Base-by-base conservation (phyloP, 2,329 filamentous ascomycete genomes). In the Colletotrichum costaricense region DNA sequence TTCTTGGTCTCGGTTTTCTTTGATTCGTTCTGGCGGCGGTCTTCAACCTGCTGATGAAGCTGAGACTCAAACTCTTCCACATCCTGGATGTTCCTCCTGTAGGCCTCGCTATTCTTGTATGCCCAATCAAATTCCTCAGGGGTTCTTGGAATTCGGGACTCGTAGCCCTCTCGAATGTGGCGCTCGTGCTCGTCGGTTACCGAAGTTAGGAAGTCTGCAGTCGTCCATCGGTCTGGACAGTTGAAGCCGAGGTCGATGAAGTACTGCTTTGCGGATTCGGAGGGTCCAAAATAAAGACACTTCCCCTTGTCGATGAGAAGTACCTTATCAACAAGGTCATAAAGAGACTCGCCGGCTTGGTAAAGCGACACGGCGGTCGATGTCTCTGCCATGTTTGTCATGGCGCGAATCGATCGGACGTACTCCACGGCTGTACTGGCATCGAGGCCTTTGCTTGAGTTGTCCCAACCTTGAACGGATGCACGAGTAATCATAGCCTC, bases 181-280 rank as follows among this genome's bases (percentile, higher is more conserved):
- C 91, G 85, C 72, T 92, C 91, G 67, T 90, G 84, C 2, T 87
- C 84, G 56, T 90, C 89, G 8, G 91, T 94, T 78, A 95, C 91
- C 2, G 92, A 94, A 0, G 93, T 95, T 42, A 95, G 82, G 81
- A 95, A 96, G 80, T 96, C 94, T 22, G 85, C 91, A 0, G 92
- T 92, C 0, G 93, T 95, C 88, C 92, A 90, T 16, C 93, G 88
- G 26, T 90, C 87, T 0, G 93, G 93, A 77, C 93, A 94, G 19
- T 90, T 86, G 76, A 95, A 95, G 0, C 94, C 94, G 46, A 95
- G 85, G n/a, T 89, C 83, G 60, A 91, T 82, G 75, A 95, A 95
- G 79, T 93, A 95, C 33, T 86, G 81, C 78, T 90, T 93, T 1
- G 93, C 93, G 2, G 89, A 83, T 5, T 88, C 86, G 0, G 89